phyloP scores from a whole-genome alignment of 169 alveolate genomes.

The Plasmodium ovale region DNA sequence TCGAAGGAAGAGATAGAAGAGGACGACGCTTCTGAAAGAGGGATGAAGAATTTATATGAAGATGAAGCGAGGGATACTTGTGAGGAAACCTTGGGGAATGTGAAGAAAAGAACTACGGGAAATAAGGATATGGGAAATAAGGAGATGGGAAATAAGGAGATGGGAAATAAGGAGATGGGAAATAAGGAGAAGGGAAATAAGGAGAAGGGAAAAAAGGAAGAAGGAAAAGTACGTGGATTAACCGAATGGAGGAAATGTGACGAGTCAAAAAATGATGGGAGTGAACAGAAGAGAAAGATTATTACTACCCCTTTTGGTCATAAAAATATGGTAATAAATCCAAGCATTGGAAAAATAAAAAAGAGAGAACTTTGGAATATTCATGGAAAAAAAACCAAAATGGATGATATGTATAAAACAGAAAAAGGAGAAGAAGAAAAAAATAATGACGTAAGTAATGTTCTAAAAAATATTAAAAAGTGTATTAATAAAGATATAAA shows the following conservation, averaged over 20 bases:
- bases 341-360: no score
- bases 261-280: no score
- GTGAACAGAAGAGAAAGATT: background rate
- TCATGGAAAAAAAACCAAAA: background rate
- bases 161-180: background rate
- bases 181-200: background rate
- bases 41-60: background rate
- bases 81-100: no score
- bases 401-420: background rate
- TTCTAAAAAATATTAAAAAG: background rate
- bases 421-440: constrained; percentile 11
- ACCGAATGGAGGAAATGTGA: background rate
- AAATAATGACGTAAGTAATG: background rate
- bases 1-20: background rate
- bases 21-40: background rate
- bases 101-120: background rate
- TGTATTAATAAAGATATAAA: background rate
- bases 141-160: background rate
- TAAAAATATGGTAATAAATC: no score
- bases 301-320: no score
- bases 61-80: no score
- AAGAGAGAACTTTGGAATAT: no score
- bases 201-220: background rate
- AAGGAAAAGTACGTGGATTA: background rate
- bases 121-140: background rate